Conservation (phyloP, 73 alveolate species). For the Tetrahymena elliotti region DNA sequence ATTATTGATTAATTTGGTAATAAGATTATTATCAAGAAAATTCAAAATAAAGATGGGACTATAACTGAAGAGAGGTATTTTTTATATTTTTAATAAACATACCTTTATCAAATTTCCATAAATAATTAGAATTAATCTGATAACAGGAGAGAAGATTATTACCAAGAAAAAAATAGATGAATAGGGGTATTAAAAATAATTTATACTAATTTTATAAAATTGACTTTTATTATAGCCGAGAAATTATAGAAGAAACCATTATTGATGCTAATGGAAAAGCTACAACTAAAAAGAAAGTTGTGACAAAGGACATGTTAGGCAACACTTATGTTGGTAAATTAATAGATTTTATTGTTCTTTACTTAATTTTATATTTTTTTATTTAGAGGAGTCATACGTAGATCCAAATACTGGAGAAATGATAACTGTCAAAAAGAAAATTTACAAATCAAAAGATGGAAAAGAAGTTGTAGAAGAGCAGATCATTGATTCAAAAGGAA, state of each 20-base stretch:
- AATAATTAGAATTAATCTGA: background rate
- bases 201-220: background rate
- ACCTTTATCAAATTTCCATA: background rate
- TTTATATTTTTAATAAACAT: background rate
- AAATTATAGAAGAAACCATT: background rate
- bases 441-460: slow-evolving; percentile 29
- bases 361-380: background rate
- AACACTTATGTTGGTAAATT: background rate
- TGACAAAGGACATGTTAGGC: background rate
- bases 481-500: slow-evolving; percentile 1
- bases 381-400: background rate
- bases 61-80: background rate
- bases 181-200: background rate
- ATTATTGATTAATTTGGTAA: background rate
- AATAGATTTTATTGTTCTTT: background rate
- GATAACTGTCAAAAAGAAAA: background rate
- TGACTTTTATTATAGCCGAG: background rate
- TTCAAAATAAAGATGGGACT: background rate
- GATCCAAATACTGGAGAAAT: background rate
- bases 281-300: background rate
- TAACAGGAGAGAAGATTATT: background rate
- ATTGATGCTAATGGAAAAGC: background rate
- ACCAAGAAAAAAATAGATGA: background rate
- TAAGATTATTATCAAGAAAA: background rate
- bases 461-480: slow-evolving; percentile 21